Conservation (phyloP, 1,139 yeast species). For the Yamadazyma pseudoaaseri region DNA sequence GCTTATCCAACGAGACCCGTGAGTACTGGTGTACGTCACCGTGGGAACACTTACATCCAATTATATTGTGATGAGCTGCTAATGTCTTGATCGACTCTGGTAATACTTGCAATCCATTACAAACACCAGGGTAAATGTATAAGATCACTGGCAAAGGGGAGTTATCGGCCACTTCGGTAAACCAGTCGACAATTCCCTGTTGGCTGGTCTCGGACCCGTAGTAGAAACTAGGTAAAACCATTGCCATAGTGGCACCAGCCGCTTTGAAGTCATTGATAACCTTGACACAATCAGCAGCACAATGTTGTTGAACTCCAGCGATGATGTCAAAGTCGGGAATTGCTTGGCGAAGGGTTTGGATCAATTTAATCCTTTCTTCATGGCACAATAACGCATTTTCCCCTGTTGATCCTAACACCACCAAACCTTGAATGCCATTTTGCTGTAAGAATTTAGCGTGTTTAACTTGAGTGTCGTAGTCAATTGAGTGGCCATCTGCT, state of each 20-base stretch:
- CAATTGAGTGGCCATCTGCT: conserved; percentile 24
- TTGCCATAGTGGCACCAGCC: conserved; percentile 43
- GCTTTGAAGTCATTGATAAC: conserved; percentile 30
- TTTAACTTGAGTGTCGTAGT: conserved; percentile 24
- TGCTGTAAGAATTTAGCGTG: conserved; percentile 28
- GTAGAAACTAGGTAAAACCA: conserved; percentile 44
- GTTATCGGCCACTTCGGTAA: conserved; percentile 39
- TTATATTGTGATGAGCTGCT: conserved; percentile 40
- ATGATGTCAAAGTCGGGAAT: conserved; percentile 32
- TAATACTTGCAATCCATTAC: conserved; percentile 29
- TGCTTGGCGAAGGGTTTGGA: conserved; percentile 29
- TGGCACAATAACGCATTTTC: conserved; percentile 43
- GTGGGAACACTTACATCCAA: conserved; percentile 47
- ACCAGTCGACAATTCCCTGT: conserved; percentile 42
- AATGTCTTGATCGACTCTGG: conserved; percentile 26
- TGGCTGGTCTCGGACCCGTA: conserved; percentile 40
- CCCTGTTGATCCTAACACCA: conserved; percentile 38
- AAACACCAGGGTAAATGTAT: conserved; percentile 50
- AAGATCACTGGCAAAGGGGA: conserved; percentile 42
- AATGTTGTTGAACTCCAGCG: conserved; percentile 41
- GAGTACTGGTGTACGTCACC: conserved; percentile 24
- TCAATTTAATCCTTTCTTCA: conserved; percentile 32
- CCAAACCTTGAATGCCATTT: conserved; percentile 22
- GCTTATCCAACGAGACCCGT: conserved; percentile 31
- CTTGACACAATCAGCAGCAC: conserved; percentile 35